A percentile compares a stretch with the other conserved stretches of the same genome.
Conservation (phyloP, 495 filamentous ascomycete genomes). For the Bombardia bombarda region DNA sequence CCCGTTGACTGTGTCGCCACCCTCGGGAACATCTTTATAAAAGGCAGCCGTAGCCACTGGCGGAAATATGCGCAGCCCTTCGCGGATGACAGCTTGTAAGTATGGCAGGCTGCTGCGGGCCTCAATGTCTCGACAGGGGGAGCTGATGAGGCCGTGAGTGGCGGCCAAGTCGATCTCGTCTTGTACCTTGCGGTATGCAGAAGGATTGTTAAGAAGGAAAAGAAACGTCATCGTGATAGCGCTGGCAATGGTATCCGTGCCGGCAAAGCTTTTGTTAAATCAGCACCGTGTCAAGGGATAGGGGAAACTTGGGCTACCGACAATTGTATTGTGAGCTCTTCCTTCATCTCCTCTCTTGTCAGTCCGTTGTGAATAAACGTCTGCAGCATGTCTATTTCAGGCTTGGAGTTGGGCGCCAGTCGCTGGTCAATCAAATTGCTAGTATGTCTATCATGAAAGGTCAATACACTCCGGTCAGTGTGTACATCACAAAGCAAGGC, state of each 20-base stretch:
- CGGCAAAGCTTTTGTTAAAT: slow-evolving; percentile 40
- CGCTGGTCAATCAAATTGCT: slow-evolving; percentile 18
- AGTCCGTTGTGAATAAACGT: slow-evolving; percentile 38
- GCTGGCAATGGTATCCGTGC: slow-evolving; percentile 57
- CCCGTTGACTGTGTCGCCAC: slow-evolving; percentile 19
- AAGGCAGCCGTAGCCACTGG: slow-evolving; percentile 36
- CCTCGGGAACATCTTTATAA: slow-evolving; percentile 25
- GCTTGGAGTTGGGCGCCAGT: slow-evolving; percentile 11
- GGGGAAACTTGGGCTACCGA: slow-evolving; percentile 25
- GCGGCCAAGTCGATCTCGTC: slow-evolving; percentile 45
- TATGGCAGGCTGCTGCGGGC: slow-evolving; percentile 32
- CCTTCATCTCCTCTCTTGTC: slow-evolving; percentile 25
- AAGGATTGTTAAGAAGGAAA: slow-evolving; percentile 40
- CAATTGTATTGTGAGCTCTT: slow-evolving; percentile 37
- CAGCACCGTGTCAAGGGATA: slow-evolving; percentile 27
- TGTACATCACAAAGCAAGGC: too few relatives aligned
- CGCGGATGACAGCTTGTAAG: slow-evolving; percentile 36
- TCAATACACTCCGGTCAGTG: too few relatives aligned
- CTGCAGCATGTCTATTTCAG: slow-evolving; percentile 29
- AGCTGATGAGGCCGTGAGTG: slow-evolving; percentile 21
- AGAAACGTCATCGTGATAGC: slow-evolving; percentile 47
- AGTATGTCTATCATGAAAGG: background rate
- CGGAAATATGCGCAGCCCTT: slow-evolving; percentile 37
- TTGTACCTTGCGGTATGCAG: slow-evolving; percentile 45
- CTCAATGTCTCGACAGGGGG: slow-evolving; percentile 27